Conservation (phyloP, 768 basidiomycete genomes). For the Trametes cinnabarina region DNA sequence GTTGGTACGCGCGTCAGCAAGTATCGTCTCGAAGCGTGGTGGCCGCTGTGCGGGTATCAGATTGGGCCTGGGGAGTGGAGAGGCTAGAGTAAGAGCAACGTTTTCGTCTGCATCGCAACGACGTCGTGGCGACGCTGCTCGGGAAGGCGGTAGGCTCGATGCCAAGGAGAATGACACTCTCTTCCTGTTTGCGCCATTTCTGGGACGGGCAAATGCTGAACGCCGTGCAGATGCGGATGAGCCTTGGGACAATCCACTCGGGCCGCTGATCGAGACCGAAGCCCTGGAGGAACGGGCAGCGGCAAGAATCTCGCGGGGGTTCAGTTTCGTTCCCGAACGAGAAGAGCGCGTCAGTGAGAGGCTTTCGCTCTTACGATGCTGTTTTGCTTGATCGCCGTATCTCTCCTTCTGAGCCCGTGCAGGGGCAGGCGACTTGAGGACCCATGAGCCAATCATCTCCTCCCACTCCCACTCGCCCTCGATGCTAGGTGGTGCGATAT, state of each 20-base stretch:
- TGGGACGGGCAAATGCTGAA: neutral
- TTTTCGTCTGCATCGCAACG: slow-evolving; percentile 21
- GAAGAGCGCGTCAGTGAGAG: neutral
- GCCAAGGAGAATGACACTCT: neutral
- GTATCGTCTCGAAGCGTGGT: slow-evolving; percentile 35
- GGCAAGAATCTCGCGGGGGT: neutral
- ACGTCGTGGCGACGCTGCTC: neutral
- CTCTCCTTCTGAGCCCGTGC: neutral
- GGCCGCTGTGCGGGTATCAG: neutral
- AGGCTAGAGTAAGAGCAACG: neutral
- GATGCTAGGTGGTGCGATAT: neutral
- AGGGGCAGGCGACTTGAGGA: slow-evolving; percentile 35
- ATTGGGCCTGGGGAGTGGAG: neutral
- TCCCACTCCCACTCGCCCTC: slow-evolving; percentile 48
- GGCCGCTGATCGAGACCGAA: neutral
- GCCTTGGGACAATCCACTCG: neutral
- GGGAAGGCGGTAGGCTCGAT: neutral
- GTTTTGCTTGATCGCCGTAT: neutral
- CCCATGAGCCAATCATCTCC: slow-evolving; percentile 44
- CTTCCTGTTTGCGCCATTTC: neutral
- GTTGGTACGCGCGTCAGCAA: slow-evolving; percentile 40
- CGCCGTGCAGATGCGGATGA: neutral
- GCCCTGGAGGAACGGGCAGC: neutral
- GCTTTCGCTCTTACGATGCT: slow-evolving; percentile 8
- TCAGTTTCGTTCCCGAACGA: neutral